Base-by-base conservation (phyloP, 305 asterid genomes). In the Fraxinus dipetala region DNA sequence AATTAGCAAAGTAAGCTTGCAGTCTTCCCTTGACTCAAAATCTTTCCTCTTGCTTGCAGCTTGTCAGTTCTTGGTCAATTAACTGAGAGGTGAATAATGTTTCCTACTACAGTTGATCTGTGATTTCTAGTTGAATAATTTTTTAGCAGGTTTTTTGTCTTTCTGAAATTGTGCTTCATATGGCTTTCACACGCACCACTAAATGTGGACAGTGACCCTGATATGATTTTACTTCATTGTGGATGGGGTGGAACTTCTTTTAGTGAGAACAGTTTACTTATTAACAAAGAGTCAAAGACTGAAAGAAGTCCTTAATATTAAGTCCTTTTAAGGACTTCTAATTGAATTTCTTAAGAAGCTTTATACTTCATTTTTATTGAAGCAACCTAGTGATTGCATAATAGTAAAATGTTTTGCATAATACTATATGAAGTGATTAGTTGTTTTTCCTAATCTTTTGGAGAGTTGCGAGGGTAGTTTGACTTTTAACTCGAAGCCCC, bases 1-100 rank as follows among this genome's bases (percentile, higher is more conserved):
- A 94, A 88, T 78, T 96, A 83, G 91, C 98, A 61, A 92, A 90
- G 99, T 96, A 73, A 90, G 96, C 75, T 69, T 69, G 22, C 40
- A 69, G 82, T 84, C 82, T 79, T 88, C 82, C 54, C 80, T 81
- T 76, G 45, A 76, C 83, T 76, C 34, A 51, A 35, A 75, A 35
- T 70, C 72, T 30, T 56, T 36, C 78, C 78, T 40, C 82, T 76
- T 74, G 45, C 69, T 48, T 20, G 61, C 70, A 72, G 69, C 30
- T 82, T 81, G 6, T 36, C 43, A 78, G 38, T 75, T 51, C 79
- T 16, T 76, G 65, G 76, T 26, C 32, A 28, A 30, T 51, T 74
- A 30, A 45, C 9, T 18, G 48, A 24, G 30, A 75, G 28, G 65
- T 51, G 36, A 30, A 76, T 69, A 10, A 11, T 30, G 38, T 11